A percentile compares a stretch with the other conserved stretches of the same genome.
phyloP scores from a whole-genome alignment of 1,139 yeast genomes.

The Candida glucosophila region DNA sequence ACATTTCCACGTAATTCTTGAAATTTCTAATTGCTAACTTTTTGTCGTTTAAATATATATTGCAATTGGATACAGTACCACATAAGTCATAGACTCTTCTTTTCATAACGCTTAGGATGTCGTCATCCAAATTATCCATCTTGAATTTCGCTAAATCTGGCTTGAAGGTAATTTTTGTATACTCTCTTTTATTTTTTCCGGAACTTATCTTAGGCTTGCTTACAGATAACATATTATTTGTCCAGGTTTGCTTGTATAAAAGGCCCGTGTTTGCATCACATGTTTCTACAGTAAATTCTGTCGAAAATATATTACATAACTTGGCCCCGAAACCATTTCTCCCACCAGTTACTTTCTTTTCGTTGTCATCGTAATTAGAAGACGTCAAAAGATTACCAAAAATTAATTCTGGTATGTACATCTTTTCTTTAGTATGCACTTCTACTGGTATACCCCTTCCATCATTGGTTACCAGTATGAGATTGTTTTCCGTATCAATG shows the following conservation, averaged over 20 bases:
- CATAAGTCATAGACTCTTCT: constrained; percentile 95
- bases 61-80: constrained; percentile 86
- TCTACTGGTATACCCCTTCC: constrained; percentile 96
- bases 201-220: constrained; percentile 67
- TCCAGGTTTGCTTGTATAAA: constrained; percentile 78
- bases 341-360: constrained; percentile 97
- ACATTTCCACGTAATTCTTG: constrained; percentile 84
- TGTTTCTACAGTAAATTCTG: constrained; percentile 81
- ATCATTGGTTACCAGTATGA: constrained; percentile 79
- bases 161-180: constrained; percentile 78
- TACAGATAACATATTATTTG: constrained; percentile 72
- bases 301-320: constrained; percentile 79
- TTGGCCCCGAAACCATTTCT: constrained; percentile 99
- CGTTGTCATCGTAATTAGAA: constrained; percentile 90
- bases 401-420: constrained; percentile 92
- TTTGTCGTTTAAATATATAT: constrained; percentile 71
- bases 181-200: constrained; percentile 58
- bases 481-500: constrained; percentile 67
- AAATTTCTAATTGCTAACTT: constrained; percentile 63
- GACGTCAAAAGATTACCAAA: constrained; percentile 94
- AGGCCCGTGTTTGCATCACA: constrained; percentile 63
- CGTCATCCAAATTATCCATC: constrained; percentile 77
- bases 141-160: constrained; percentile 84
- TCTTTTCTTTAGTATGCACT: constrained; percentile 83
- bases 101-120: constrained; percentile 72